Evolutionary conservation across 2,329 filamentous ascomycete genomes (phyloP), one percentile per base, ranked within the genome.

Genomic region (Diaporthe sp.): DNA sequence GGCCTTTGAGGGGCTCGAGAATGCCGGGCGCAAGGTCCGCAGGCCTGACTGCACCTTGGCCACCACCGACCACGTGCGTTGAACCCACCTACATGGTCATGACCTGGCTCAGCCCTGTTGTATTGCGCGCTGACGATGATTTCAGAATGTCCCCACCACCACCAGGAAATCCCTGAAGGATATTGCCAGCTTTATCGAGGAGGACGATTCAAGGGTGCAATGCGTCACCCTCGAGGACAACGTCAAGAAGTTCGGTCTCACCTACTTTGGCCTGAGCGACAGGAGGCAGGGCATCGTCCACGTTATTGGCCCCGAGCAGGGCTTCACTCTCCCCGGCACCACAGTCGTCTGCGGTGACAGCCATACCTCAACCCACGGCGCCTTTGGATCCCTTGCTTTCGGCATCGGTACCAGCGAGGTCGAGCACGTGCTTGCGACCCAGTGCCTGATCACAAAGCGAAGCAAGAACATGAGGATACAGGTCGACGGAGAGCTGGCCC

Each of bases 391-490:
- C 79, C 91, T 98, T 77, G 97, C 97, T 54, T 98, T 98, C 82
- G 97, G 97, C 84, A 99, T 99, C 82, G 97, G 97, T 80, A 99
- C 97, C 77, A 97, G 95, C 83, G 97, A 99, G 87, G 97, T 98
- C 78, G 97, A 99, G 89, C 96, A 99, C 85, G 97, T 99, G 77
- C 90, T 99, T 74, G 97, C 97, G 70, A 98, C 97, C 19, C 97
- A 98, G 85, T 98, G 95, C 75, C 88, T 99, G 78, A 95, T 98
- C 83, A 97, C 96, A 77, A 95, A 95, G 87, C 91, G 95, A 82
- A 98, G 95, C 86, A 98, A 98, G 88, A 98, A 99, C 89, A 98
- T 99, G 96, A 93, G 95, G 81, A 93, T 99, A 80, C 94, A 98
- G 85, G 94, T 98, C 76, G 95, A 98, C 78, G 97, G 97, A 71